Evolutionary conservation across 352 stramenopile genomes (phyloP), one percentile per base, ranked within the genome.

Genomic region (Pythium utonaiense): DNA sequence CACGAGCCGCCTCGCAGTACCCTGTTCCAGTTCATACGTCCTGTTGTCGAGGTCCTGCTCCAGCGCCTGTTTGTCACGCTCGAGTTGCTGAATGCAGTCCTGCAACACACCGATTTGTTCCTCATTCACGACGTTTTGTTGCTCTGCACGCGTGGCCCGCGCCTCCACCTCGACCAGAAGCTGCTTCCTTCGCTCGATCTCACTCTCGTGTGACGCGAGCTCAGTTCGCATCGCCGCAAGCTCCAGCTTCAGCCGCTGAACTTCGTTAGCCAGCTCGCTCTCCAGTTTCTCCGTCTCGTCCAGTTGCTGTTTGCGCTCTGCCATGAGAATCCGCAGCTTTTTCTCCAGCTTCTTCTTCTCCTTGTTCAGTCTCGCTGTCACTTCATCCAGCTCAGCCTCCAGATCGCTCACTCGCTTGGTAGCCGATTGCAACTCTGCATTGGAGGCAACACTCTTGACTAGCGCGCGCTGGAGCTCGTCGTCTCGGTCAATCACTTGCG

Each of bases 281-380:
- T 62, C 44, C 7, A 34, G 17, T n/a, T 53, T 42, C 6, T 60
- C 49, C 10, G 53, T 40, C 10, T 61, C 58, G 9, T 57, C 58
- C 24, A 60, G 27, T 19, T 66, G 64, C 30, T 69, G 47, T 22
- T 74, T 74, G 12, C 66, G 48, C 19, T 79, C 68, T 13, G 49
- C 67, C 55, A 80, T 62, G 19, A 84, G 28, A 3, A 54, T 60
- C 16, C 70, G 70, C 16, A 80, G 38, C 21, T 84, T 87, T 51
- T 81, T 83, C 21, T 85, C 71, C 30, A 86, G 62, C 31, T 85
- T 85, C 16, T 69, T 47, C 30, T 86, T 88, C 16, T 80, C 71
- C 24, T 86, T 83, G 0, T 36, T 36, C 10, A 68, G 28, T 6
- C 16, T 25, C 1, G 16, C 13, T 33, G 28, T 47, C 3, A 34